Evolutionary conservation across 2,329 filamentous ascomycete genomes (phyloP).

Genomic region (Fusarium brevicatenulatum): DNA sequence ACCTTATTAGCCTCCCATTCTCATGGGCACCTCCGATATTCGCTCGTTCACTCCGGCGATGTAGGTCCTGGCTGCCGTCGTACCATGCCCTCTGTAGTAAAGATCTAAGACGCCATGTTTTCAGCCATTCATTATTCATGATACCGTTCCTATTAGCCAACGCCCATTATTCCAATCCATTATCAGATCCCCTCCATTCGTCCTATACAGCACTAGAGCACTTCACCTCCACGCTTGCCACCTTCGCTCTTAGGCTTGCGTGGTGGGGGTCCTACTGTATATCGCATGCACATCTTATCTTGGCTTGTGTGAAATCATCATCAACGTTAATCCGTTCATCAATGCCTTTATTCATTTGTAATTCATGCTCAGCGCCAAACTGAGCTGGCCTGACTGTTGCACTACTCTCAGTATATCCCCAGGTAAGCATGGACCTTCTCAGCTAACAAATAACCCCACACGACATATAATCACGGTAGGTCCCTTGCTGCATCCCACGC

Average conservation of each 20-base stretch:
- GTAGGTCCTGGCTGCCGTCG: slow-evolving; percentile 23
- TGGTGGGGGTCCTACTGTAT: slow-evolving; percentile 25
- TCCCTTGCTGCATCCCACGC: slow-evolving; percentile 8
- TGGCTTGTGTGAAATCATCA: slow-evolving; percentile 28
- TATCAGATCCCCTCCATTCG: slow-evolving; percentile 38
- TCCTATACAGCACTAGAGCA: slow-evolving; percentile 1
- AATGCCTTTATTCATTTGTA: slow-evolving; percentile 9
- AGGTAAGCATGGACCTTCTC: neutral
- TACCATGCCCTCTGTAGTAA: slow-evolving; percentile 28
- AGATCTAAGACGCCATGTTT: slow-evolving; percentile 23
- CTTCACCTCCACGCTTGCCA: slow-evolving; percentile 31
- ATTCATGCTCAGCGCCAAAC: neutral
- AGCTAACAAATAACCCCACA: slow-evolving; percentile 26
- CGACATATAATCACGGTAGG: neutral
- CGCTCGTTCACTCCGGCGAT: slow-evolving; percentile 24
- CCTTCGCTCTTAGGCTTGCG: slow-evolving; percentile 5
- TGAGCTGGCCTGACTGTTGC: slow-evolving; percentile 25
- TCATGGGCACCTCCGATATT: slow-evolving; percentile 31
- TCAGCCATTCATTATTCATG: slow-evolving; percentile 28
- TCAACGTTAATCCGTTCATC: slow-evolving; percentile 21
- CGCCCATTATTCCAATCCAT: slow-evolving; percentile 34
- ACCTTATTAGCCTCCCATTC: slow-evolving; percentile 23
- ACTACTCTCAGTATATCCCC: neutral
- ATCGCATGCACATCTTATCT: slow-evolving; percentile 33
- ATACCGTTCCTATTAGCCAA: slow-evolving; percentile 40